Conservation (phyloP, 2,329 filamentous ascomycete genomes). For the Byssoonygena ceratinophila region DNA sequence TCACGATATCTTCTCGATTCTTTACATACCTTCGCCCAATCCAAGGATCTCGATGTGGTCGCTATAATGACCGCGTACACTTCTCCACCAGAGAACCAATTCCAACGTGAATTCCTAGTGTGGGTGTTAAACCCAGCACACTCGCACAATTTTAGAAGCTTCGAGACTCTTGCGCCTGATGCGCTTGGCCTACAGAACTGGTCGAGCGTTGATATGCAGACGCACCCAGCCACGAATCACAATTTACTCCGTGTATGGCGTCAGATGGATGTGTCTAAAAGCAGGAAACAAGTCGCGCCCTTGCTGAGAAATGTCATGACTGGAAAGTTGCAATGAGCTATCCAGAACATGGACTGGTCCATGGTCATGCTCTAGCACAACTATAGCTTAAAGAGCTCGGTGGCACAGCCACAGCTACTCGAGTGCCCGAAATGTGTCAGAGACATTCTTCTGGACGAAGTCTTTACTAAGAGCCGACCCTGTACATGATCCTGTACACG, state of each 20-base stretch:
- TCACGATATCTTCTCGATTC: conserved; percentile 31
- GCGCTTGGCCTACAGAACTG: conserved; percentile 35
- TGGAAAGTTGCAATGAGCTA: not conserved
- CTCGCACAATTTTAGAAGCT: conserved; percentile 36
- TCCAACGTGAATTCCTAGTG: conserved; percentile 45
- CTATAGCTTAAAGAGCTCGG: not conserved
- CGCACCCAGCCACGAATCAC: not conserved
- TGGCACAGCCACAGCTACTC: too few relatives aligned
- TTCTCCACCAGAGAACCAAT: conserved; percentile 30
- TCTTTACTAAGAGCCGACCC: too few relatives aligned
- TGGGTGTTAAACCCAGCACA: conserved; percentile 36
- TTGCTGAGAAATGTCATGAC: conserved; percentile 41
- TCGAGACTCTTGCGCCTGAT: conserved; percentile 34
- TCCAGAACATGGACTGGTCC: too few relatives aligned
- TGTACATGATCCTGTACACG: too few relatives aligned
- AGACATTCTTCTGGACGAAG: too few relatives aligned
- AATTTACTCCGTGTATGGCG: conserved; percentile 44
- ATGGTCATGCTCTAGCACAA: too few relatives aligned
- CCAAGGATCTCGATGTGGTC: conserved; percentile 42
- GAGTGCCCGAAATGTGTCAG: too few relatives aligned
- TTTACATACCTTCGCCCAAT: conserved; percentile 38
- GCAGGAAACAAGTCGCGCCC: conserved; percentile 54
- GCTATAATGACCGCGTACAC: conserved; percentile 51
- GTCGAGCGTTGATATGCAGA: conserved; percentile 16
- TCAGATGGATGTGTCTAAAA: conserved; percentile 48